Evolutionary conservation across 331 rosid species (phyloP).

Genomic region (Rhamnella rubrinervis): DNA sequence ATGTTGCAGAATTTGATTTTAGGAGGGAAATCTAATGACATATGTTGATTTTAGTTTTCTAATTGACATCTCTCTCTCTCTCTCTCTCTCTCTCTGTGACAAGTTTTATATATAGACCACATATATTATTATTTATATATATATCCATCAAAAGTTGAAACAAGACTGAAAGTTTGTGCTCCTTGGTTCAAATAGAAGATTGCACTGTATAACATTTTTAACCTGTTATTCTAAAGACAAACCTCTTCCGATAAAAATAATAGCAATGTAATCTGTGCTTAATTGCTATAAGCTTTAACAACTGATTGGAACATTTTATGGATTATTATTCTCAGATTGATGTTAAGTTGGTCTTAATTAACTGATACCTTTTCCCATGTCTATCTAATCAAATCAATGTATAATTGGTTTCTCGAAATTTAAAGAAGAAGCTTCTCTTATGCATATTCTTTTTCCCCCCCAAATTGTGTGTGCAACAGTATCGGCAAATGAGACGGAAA

Average conservation of each 20-base stretch:
- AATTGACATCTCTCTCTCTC: too few species aligned
- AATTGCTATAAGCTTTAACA: not conserved
- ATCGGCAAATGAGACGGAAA: slow-evolving; percentile 92
- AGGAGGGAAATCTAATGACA: too few species aligned
- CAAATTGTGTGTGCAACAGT: slow-evolving; percentile 44
- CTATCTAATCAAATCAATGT: not conserved
- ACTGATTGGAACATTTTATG: not conserved
- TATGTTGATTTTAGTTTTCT: too few species aligned
- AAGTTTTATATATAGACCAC: too few species aligned
- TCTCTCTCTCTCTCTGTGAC: too few species aligned
- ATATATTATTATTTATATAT: too few species aligned
- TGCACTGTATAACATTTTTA: not conserved
- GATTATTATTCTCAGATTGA: not conserved
- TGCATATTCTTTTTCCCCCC: not conserved
- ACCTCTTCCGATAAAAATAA: not conserved
- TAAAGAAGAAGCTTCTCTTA: not conserved
- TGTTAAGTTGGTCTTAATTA: not conserved
- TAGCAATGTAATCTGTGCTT: not conserved
- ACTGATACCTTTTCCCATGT: not conserved
- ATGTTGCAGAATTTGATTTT: too few species aligned
- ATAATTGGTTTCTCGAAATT: not conserved
- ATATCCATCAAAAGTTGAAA: too few species aligned
- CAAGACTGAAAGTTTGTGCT: not conserved
- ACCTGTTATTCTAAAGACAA: not conserved
- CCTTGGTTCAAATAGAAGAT: not conserved